Evolutionary conservation across 2,329 filamentous ascomycete species (phyloP).

Genomic region (Trichophyton benhamiae): DNA sequence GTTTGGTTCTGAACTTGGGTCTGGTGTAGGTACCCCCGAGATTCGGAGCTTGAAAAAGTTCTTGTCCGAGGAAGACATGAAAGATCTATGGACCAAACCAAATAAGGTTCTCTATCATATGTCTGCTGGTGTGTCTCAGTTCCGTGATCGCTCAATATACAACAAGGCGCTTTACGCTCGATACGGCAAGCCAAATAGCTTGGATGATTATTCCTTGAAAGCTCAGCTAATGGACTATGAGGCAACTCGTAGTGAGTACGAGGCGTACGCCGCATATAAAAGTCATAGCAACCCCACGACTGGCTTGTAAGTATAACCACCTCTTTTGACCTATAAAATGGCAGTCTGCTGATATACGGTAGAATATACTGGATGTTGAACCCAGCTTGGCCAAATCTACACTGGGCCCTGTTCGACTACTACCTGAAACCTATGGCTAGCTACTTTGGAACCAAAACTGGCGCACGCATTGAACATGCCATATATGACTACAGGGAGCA

Average conservation of each 20-base stretch:
- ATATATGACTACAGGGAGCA: constrained; percentile 42
- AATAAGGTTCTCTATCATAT: constrained; percentile 48
- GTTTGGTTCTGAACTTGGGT: constrained; percentile 50
- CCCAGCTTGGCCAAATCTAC: constrained; percentile 51
- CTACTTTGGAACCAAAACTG: constrained; percentile 49
- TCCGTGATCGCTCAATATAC: constrained; percentile 42
- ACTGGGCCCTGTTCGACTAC: constrained; percentile 55
- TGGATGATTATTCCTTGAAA: constrained; percentile 49
- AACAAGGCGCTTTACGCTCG: constrained; percentile 42
- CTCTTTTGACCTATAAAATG: background rate
- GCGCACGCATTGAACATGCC: constrained; percentile 40
- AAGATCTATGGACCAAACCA: constrained; percentile 45
- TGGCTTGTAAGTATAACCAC: constrained; percentile 29
- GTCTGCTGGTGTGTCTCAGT: constrained; percentile 44
- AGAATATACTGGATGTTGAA: constrained; percentile 57
- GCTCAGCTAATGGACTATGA: constrained; percentile 54
- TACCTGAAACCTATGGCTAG: constrained; percentile 47
- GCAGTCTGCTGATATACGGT: too few relatives aligned
- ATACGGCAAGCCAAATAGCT: constrained; percentile 40
- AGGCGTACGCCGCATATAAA: constrained; percentile 44
- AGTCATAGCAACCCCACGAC: constrained; percentile 42
- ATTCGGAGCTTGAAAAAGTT: constrained; percentile 44
- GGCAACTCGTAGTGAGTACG: constrained; percentile 48
- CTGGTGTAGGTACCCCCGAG: constrained; percentile 52
- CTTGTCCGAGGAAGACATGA: constrained; percentile 38